Evolutionary conservation across 192 early-diverging fungal species (phyloP).

Genomic region (Dissophora ornata): DNA sequence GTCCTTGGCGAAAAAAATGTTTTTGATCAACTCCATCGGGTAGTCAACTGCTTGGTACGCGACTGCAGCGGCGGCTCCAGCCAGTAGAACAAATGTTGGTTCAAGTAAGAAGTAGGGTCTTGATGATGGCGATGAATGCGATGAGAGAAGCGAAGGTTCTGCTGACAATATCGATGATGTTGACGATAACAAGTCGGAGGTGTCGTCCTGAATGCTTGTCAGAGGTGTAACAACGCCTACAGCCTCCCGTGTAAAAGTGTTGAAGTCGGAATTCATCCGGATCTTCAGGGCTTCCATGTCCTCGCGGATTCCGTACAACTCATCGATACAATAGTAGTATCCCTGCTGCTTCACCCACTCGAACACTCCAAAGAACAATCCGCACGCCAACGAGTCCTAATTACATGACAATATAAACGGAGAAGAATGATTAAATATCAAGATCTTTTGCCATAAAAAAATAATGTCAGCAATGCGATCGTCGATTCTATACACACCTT

Average conservation of each 20-base stretch:
- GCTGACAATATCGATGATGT: background rate
- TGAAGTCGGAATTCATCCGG: background rate
- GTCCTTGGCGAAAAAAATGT: conserved; percentile 74
- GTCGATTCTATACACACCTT: conserved; percentile 62
- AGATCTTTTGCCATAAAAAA: background rate
- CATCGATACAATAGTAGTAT: conserved; percentile 70
- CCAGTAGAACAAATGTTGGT: conserved; percentile 67
- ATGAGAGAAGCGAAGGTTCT: background rate
- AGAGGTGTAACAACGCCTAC: background rate
- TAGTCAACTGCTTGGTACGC: conserved; percentile 81
- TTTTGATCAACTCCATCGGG: conserved; percentile 74
- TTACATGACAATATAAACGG: background rate
- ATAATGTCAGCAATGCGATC: no score
- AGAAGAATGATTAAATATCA: background rate
- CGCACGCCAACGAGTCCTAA: conserved; percentile 77
- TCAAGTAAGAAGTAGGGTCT: conserved; percentile 58
- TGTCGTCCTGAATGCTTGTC: background rate
- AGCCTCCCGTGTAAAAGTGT: background rate
- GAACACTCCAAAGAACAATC: conserved; percentile 82
- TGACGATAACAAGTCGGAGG: background rate
- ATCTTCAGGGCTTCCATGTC: conserved; percentile 39
- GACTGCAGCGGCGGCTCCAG: conserved; percentile 68
- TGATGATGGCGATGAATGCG: conserved; percentile 28
- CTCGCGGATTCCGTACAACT: conserved; percentile 58
- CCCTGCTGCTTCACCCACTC: conserved; percentile 80